Evolutionary conservation across 306 rosid genomes (phyloP).

Genomic region (Astragalus glycyphyllos): DNA sequence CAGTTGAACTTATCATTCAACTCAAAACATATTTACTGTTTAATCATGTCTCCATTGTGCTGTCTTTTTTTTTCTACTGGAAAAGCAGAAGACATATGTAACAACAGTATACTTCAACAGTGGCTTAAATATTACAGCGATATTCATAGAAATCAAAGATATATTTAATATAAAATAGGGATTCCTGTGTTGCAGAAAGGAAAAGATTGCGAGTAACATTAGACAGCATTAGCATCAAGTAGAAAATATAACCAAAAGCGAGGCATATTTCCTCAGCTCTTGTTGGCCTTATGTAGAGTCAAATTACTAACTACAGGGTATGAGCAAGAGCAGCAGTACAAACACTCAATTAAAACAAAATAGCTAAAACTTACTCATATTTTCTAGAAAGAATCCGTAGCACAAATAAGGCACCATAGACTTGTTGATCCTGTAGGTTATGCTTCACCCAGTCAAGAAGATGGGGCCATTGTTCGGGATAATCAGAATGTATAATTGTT

Average conservation of each 20-base stretch:
- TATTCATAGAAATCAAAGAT: not conserved
- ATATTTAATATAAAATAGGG: not conserved
- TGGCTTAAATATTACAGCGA: slow-evolving; percentile 5
- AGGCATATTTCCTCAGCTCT: not conserved
- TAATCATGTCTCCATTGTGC: not conserved
- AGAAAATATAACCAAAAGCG: slow-evolving; percentile 25
- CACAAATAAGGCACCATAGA: slow-evolving; percentile 88
- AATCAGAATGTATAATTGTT: slow-evolving; percentile 87
- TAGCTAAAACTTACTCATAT: slow-evolving; percentile 78
- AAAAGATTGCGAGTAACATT: slow-evolving; percentile 7
- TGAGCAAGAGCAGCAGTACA: slow-evolving; percentile 14
- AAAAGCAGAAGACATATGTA: slow-evolving; percentile 24
- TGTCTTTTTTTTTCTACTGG: not conserved
- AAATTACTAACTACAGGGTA: slow-evolving; percentile 23
- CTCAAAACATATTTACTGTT: slow-evolving; percentile 4
- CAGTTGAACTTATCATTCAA: slow-evolving; percentile 35
- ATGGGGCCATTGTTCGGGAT: slow-evolving; percentile 96
- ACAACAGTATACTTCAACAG: slow-evolving; percentile 20
- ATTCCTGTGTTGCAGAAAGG: not conserved
- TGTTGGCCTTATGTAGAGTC: not conserved
- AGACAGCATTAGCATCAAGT: slow-evolving; percentile 17
- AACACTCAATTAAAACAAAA: slow-evolving; percentile 13
- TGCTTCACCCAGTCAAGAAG: slow-evolving; percentile 97
- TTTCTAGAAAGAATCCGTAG: slow-evolving; percentile 94
- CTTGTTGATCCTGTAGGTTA: slow-evolving; percentile 88